Base-by-base conservation (phyloP, 2,329 filamentous ascomycete species). In the Pestalotiopsis fici region DNA sequence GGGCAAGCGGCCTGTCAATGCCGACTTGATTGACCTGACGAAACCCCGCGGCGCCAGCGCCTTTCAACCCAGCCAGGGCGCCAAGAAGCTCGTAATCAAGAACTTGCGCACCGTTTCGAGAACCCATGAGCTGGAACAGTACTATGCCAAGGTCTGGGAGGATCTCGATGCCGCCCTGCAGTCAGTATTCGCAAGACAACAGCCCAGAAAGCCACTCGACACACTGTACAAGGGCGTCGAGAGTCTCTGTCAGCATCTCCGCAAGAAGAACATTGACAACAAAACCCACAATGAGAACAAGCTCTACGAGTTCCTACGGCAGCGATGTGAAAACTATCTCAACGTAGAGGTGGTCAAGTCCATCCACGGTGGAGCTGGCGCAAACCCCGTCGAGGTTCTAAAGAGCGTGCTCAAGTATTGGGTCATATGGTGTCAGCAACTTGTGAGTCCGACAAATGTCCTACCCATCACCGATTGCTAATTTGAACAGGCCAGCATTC, bases 31-130 rank as follows among this genome's bases (percentile, higher is more conserved):
- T 69, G 82, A 84, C 73, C 80, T 88, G 71, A 87, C 84, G 59
- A 78, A 76, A 68, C 76, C 72, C 73, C 21, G n/a, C 12, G 47
- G 43, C 23, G 78, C 71, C 27, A 75, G 78, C 23, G 79, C 82
- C 63, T 93, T 95, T 76, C 92, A 91, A 72, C 90, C 93, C 13
- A 89, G 93, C 74, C 85, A 86, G 12, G 94, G 94, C 37, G 90
- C 93, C 23, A 95, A 92, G 84, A 95, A 92, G 80, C 87, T 99
- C 59, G 88, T 95, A n/a, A 93, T 99, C 74, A 97, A 97, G 87
- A 98, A 98, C 77, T 86, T 98, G 70, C 90, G 91, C 68, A 86
- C 87, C 1, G 81, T 87, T n/a, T 85, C 86, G 67, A 77, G 80
- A 50, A 75, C 81, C 64, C 84, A 87, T 65, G 88, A 94, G 73